Conservation (phyloP, 768 basidiomycete species). For the Serpula lacrymans region DNA sequence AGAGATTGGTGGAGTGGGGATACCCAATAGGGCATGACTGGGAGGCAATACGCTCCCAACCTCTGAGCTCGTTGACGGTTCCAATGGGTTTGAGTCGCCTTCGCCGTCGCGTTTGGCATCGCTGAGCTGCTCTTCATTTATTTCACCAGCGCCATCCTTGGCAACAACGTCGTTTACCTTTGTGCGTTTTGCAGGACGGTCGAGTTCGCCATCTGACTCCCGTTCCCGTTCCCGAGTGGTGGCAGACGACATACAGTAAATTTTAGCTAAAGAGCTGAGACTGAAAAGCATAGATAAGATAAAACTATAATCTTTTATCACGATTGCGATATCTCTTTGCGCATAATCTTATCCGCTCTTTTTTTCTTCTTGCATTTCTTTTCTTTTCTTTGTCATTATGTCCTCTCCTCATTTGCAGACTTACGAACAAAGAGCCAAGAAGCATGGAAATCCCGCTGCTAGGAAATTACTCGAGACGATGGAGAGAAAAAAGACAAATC, state of each 20-base stretch:
- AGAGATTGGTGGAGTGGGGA: constrained; percentile 46
- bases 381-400: constrained; percentile 17
- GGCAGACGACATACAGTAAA: constrained; percentile 23
- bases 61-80: too few species aligned
- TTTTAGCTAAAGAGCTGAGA: neutral
- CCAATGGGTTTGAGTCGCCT: too few species aligned
- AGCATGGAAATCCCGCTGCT: constrained; percentile 72
- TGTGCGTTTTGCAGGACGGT: constrained; percentile 37
- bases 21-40: constrained; percentile 67
- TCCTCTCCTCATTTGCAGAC: constrained; percentile 43
- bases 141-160: constrained; percentile 12
- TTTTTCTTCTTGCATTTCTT: neutral
- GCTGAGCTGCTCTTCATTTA: constrained; percentile 2
- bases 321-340: too few species aligned
- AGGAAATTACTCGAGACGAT: constrained; percentile 76
- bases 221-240: constrained; percentile 51
- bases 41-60: constrained; percentile 57
- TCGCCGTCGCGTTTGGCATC: constrained; percentile 2
- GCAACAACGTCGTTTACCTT: constrained; percentile 26
- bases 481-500: constrained; percentile 84
- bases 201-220: constrained; percentile 36
- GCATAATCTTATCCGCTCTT: neutral
- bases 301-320: constrained; percentile 1
- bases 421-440: constrained; percentile 59
- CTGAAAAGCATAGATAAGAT: constrained; percentile 4